Base-by-base conservation (phyloP, 352 stramenopile genomes). In the Phytophthora kernoviae region DNA sequence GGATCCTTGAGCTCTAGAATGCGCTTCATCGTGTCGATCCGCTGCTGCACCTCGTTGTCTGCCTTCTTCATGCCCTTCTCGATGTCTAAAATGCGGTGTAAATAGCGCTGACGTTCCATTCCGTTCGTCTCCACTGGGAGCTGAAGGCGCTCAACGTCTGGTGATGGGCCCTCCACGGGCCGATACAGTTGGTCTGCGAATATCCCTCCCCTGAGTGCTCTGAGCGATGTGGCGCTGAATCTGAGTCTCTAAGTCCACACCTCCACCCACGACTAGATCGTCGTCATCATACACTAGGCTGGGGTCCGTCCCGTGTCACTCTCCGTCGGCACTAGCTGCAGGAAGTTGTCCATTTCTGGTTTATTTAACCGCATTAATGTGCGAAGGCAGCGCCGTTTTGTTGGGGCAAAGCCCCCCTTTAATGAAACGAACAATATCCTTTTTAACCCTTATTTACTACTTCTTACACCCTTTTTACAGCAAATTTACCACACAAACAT, bases 311-410 rank as follows among this genome's bases (percentile, higher is more conserved):
- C 70, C 5, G 48, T 63, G 52, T 80, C 75, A 17, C 53, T 62
- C 55, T 64, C 70, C 33, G 76, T 69, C 5, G 70, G 58, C 52
- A 79, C 68, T 37, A 88, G 65, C 51, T 88, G 80, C 51, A 90
- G 62, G 44, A 90, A 88, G 42, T 70, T 79, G 70, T 89, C 79
- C 74, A 88, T 80, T 12, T 18, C n/a, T n/a, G n/a, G n/a, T n/a
- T n/a, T n/a, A n/a, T n/a, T n/a, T n/a, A n/a, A n/a, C n/a, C n/a
- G n/a, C n/a, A n/a, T n/a, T n/a, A n/a, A n/a, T n/a, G n/a, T n/a
- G n/a, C n/a, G n/a, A n/a, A n/a, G n/a, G n/a, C n/a, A n/a, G n/a
- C n/a, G n/a, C n/a, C n/a, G n/a, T n/a, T n/a, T n/a, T n/a, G n/a
- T n/a, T n/a, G n/a, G n/a, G n/a, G n/a, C n/a, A n/a, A n/a, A n/a